A percentile compares a stretch with the other conserved stretches of the same genome.
Conservation (phyloP, 164 flowering plant species). For the Kalanchoe fedtschenkoi region DNA sequence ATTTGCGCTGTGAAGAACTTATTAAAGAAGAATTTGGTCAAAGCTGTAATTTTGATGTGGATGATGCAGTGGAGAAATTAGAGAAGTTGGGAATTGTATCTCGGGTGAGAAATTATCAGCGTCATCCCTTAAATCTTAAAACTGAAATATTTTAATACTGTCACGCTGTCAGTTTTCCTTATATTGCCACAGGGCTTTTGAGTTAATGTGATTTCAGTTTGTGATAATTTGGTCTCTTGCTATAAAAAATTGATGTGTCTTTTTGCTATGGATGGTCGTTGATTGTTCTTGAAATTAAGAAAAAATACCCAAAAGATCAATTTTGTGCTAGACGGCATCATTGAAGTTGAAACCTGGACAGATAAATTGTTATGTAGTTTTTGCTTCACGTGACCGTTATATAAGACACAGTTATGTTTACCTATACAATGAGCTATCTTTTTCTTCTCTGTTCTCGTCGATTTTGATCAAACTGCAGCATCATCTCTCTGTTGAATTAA, state of each 20-base stretch:
- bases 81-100: slow-evolving; percentile 75
- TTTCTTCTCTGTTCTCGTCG: too few relatives aligned
- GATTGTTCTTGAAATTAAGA: too few relatives aligned
- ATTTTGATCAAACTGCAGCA: too few relatives aligned
- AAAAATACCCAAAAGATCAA: too few relatives aligned
- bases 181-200: not conserved
- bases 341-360: too few relatives aligned
- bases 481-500: not conserved
- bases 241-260: not conserved
- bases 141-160: not conserved
- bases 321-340: too few relatives aligned
- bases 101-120: slow-evolving; percentile 50
- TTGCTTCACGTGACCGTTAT: too few relatives aligned
- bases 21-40: slow-evolving; percentile 58
- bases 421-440: too few relatives aligned
- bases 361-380: too few relatives aligned
- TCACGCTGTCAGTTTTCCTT: too few relatives aligned
- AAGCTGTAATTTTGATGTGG: slow-evolving; percentile 69
- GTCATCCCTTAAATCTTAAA: not conserved
- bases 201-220: not conserved
- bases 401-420: too few relatives aligned
- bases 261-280: too few relatives aligned
- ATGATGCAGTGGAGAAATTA: slow-evolving; percentile 73
- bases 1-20: slow-evolving; percentile 52
- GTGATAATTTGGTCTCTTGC: not conserved